A percentile compares a stretch with the other conserved stretches of the same genome.
Conservation (phyloP, 2,329 filamentous ascomycete species). For the Hypoxylon sp. region DNA sequence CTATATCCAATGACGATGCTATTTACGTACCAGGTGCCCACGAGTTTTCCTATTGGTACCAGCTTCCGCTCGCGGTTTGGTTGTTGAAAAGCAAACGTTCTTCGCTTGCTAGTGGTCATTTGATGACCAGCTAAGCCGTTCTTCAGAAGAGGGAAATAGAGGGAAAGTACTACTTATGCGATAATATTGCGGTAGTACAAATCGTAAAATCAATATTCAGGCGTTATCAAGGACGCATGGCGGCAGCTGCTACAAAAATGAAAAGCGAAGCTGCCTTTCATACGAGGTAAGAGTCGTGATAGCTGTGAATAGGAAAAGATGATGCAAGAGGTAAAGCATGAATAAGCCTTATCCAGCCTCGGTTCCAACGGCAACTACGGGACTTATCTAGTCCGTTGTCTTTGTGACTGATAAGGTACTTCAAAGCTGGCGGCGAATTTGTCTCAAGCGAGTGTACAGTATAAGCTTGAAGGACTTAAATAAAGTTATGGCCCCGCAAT, state of each 20-base stretch:
- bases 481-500: slow-evolving; percentile 28
- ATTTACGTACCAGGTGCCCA: slow-evolving; percentile 12
- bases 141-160: slow-evolving; percentile 7
- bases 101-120: slow-evolving; percentile 17
- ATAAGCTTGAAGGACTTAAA: slow-evolving; percentile 1
- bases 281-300: slow-evolving; percentile 2
- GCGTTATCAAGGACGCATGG: not conserved
- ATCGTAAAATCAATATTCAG: slow-evolving; percentile 1
- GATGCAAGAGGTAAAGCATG: slow-evolving; percentile 32
- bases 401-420: slow-evolving; percentile 16
- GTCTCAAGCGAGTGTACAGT: slow-evolving; percentile 7
- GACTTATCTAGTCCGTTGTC: slow-evolving; percentile 16
- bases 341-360: slow-evolving; percentile 29
- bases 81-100: slow-evolving; percentile 14
- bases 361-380: slow-evolving; percentile 8
- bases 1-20: not conserved
- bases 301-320: slow-evolving; percentile 26
- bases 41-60: not conserved
- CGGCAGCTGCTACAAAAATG: slow-evolving; percentile 4
- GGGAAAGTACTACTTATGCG: not conserved
- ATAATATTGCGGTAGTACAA: not conserved
- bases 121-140: slow-evolving; percentile 8
- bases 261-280: slow-evolving; percentile 14
- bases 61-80: not conserved
- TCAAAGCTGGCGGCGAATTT: slow-evolving; percentile 4